A percentile compares a stretch with the other conserved stretches of the same genome.
These are phyloP conservation scores for Candida loeiensis DNA, from an alignment of 805 yeast genomes.

Conservation along the genomic window DNA sequence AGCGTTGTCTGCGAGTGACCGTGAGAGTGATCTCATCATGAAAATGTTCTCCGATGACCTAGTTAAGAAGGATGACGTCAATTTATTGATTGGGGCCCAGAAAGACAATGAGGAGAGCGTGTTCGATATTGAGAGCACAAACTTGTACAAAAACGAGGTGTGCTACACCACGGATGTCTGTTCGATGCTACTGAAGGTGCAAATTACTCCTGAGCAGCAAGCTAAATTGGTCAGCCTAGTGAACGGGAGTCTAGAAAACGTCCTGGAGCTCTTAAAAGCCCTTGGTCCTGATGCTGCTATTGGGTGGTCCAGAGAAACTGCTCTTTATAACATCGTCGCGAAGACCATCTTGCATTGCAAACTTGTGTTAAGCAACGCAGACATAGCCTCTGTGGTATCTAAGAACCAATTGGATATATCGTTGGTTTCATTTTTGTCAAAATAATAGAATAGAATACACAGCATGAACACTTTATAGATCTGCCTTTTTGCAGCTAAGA, in stretches of 20 bases:
- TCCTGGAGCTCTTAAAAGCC: not conserved
- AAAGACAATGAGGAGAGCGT: conserved; percentile 25
- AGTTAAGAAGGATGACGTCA: conserved; percentile 5
- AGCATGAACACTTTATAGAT: not conserved
- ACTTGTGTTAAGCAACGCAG: too few relatives aligned
- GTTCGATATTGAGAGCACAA: conserved; percentile 66
- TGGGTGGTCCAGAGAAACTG: conserved; percentile 11
- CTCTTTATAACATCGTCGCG: conserved; percentile 6
- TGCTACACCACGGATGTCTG: conserved; percentile 10
- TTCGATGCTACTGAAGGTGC: not conserved
- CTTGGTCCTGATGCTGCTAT: conserved; percentile 5
- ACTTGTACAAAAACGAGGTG: conserved; percentile 57
- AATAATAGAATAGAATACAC: not conserved
- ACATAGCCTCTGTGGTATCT: too few relatives aligned
- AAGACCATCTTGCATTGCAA: conserved; percentile 5
- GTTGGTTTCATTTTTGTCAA: not conserved
- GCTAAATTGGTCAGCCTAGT: not conserved
- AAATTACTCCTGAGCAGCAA: not conserved
- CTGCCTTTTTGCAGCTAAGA: too few relatives aligned
- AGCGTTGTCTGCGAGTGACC: not conserved
- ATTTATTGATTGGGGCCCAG: not conserved
- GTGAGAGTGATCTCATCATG: conserved; percentile 10
- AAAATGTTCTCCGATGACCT: conserved; percentile 1
- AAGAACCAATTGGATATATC: not conserved
- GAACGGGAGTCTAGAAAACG: not conserved